phyloP scores from a whole-genome alignment of 1,139 yeast genomes.

The Sugiyamaella neomexicana region DNA sequence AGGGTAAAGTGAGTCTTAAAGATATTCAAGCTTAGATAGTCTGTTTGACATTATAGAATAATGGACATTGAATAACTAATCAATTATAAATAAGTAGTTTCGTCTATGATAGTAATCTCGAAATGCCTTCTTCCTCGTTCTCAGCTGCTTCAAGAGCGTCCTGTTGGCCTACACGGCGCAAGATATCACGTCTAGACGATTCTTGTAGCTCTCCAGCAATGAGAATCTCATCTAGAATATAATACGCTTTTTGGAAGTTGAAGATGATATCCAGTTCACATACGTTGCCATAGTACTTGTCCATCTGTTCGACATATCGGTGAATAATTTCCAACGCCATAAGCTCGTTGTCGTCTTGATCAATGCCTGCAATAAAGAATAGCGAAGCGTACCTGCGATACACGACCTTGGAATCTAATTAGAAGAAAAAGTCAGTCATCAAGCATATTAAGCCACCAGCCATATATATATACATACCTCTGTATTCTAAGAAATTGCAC shows the following conservation, averaged over 20 bases:
- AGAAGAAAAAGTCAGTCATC: not conserved
- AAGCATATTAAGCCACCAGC: not conserved
- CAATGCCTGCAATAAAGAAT: conserved; percentile 85
- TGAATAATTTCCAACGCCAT: conserved; percentile 84
- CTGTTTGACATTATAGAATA: not conserved
- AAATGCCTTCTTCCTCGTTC: conserved; percentile 44
- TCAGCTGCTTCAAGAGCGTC: conserved; percentile 72
- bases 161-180: conserved; percentile 75
- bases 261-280: conserved; percentile 85
- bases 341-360: conserved; percentile 81
- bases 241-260: conserved; percentile 91
- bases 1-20: conserved; percentile 47
- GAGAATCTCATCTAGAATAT: conserved; percentile 83
- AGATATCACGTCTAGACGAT: conserved; percentile 74
- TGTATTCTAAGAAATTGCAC: conserved; percentile 94
- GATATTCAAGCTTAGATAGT: conserved; percentile 7
- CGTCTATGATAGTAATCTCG: conserved; percentile 30
- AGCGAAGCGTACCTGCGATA: conserved; percentile 92
- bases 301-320: conserved; percentile 95
- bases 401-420: conserved; percentile 71
- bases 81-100: not conserved
- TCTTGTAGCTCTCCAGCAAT: conserved; percentile 83
- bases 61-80: not conserved
- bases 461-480: conserved; percentile 41
- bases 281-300: conserved; percentile 92